A percentile compares a stretch with the other conserved stretches of the same genome.
Evolutionary conservation across 2,329 filamentous ascomycete species (phyloP).

Genomic region (Xylaria polymorpha): DNA sequence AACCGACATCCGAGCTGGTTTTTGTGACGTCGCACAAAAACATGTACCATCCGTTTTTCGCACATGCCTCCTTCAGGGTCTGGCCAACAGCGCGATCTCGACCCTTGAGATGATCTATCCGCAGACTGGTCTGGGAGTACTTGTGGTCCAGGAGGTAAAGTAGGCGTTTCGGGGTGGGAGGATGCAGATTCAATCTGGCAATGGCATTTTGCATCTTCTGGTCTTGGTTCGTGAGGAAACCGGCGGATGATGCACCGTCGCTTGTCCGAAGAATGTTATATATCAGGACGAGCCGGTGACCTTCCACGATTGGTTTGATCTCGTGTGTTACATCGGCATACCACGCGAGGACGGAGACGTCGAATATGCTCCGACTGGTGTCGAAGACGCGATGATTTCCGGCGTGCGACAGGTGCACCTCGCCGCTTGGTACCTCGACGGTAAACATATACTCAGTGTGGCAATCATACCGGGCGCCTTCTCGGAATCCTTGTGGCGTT

Average conservation of each 20-base stretch:
- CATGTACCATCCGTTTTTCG: constrained; percentile 19
- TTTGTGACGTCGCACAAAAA: constrained; percentile 32
- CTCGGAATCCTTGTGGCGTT: constrained; percentile 58
- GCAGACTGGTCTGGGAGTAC: constrained; percentile 21
- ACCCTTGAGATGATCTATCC: constrained; percentile 30
- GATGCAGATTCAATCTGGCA: neutral
- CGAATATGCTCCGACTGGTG: constrained; percentile 44
- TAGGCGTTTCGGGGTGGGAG: constrained; percentile 6
- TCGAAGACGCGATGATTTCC: constrained; percentile 48
- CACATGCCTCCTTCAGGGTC: constrained; percentile 2
- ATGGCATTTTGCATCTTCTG: constrained; percentile 12
- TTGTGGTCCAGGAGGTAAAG: constrained; percentile 31
- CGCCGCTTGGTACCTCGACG: constrained; percentile 58
- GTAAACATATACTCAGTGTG: constrained; percentile 59
- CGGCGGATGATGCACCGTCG: constrained; percentile 17
- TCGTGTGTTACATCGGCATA: constrained; percentile 25
- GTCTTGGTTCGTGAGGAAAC: constrained; percentile 6
- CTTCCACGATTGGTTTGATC: constrained; percentile 22
- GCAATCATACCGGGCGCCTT: constrained; percentile 60
- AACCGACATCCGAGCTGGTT: neutral
- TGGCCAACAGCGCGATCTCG: constrained; percentile 27
- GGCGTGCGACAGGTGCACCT: constrained; percentile 54
- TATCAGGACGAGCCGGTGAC: constrained; percentile 29
- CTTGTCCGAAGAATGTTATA: constrained; percentile 30
- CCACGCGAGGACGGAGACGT: constrained; percentile 48